Evolutionary conservation across 2,329 filamentous ascomycete species (phyloP).

Genomic region (Allantophomopsis lycopodina): DNA sequence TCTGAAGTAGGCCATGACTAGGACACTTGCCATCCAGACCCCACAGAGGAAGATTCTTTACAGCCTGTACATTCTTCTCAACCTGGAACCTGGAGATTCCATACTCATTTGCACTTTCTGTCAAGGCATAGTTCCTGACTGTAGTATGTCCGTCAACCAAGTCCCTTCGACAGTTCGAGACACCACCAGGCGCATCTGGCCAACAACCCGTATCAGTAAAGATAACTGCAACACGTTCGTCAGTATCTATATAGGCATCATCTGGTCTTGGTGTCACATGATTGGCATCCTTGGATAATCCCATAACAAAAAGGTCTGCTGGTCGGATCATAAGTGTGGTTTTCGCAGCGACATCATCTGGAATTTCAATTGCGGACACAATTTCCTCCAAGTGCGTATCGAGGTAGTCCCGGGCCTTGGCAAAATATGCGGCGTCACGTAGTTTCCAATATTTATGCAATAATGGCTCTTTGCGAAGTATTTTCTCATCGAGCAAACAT

Average conservation of each 20-base stretch:
- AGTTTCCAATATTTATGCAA: conserved; percentile 29
- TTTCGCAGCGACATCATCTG: conserved; percentile 23
- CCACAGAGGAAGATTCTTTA: conserved; percentile 39
- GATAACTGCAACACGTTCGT: conserved; percentile 33
- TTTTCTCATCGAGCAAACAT: conserved; percentile 34
- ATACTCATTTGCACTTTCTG: conserved; percentile 39
- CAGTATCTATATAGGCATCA: conserved; percentile 29
- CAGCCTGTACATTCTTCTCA: conserved; percentile 37
- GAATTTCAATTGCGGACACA: conserved; percentile 22
- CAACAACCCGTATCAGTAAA: conserved; percentile 33
- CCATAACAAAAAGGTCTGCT: conserved; percentile 26
- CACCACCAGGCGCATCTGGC: conserved; percentile 37
- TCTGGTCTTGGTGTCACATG: conserved; percentile 24
- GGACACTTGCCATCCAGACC: conserved; percentile 36
- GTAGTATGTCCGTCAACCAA: conserved; percentile 37
- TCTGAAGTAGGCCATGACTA: conserved; percentile 37
- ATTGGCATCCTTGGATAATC: conserved; percentile 25
- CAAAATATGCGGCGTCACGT: conserved; percentile 27
- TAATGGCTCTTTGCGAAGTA: conserved; percentile 29
- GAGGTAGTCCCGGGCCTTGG: conserved; percentile 27
- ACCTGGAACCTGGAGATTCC: conserved; percentile 40
- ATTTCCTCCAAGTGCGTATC: conserved; percentile 22
- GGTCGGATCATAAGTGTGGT: conserved; percentile 24
- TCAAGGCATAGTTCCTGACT: conserved; percentile 39
- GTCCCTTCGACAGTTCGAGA: conserved; percentile 39